Conservation (phyloP, 2,329 filamentous ascomycete species). For the Pseudogymnoascus sp. region DNA sequence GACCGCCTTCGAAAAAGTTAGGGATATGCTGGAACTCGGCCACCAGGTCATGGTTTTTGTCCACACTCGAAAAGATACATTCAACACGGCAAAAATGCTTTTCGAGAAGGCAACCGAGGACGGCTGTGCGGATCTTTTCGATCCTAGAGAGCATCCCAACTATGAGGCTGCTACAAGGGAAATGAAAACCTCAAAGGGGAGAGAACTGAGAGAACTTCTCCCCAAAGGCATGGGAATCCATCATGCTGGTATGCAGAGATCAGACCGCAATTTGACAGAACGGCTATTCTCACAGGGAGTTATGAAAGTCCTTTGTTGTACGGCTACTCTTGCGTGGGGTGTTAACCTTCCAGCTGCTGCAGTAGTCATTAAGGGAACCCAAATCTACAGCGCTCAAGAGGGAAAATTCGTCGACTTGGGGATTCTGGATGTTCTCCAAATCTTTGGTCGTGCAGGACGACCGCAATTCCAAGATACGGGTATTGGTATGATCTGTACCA, state of each 20-base stretch:
- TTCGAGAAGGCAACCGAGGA: constrained; percentile 81
- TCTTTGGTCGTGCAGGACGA: constrained; percentile 95
- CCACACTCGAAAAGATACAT: constrained; percentile 89
- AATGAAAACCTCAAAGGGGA: constrained; percentile 75
- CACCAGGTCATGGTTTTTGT: constrained; percentile 99
- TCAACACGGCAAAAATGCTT: constrained; percentile 76
- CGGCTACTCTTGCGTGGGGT: constrained; percentile 95
- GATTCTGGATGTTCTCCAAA: constrained; percentile 93
- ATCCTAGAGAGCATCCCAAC: constrained; percentile 66
- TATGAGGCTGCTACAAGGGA: constrained; percentile 76
- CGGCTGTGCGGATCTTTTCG: constrained; percentile 71
- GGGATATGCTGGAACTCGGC: constrained; percentile 81
- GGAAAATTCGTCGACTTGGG: constrained; percentile 95
- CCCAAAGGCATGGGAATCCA: constrained; percentile 90
- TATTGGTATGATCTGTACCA: constrained; percentile 97
- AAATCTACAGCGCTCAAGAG: constrained; percentile 91
- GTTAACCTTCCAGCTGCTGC: constrained; percentile 96
- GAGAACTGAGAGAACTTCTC: constrained; percentile 81
- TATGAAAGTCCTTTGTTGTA: constrained; percentile 97
- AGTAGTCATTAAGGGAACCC: constrained; percentile 95
- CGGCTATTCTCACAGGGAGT: constrained; percentile 83
- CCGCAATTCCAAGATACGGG: constrained; percentile 96
- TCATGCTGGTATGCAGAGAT: constrained; percentile 91
- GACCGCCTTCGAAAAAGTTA: constrained; percentile 87
- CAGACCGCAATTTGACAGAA: constrained; percentile 93